Evolutionary conservation across 306 rosid genomes (phyloP).

Genomic region (Castanea crenata): DNA sequence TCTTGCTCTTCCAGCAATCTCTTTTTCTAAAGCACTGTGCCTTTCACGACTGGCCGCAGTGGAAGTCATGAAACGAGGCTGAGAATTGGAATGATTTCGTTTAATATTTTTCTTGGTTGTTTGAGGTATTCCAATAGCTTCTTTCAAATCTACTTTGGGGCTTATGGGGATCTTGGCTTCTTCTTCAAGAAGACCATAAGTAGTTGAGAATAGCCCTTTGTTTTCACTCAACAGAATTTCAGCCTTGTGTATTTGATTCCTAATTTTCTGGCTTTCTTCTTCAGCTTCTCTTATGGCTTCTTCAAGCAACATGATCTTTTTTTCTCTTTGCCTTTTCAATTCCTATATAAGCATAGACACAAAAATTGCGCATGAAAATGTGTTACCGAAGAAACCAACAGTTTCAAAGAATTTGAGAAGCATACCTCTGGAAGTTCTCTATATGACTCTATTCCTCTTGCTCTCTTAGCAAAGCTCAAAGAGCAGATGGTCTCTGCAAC

Average conservation of each 20-base stretch:
- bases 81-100: constrained; percentile 40
- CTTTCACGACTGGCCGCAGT: constrained; percentile 93
- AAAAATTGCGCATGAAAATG: constrained; percentile 15
- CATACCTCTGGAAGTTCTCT: constrained; percentile 66
- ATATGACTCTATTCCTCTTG: constrained; percentile 64
- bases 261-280: constrained; percentile 46
- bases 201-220: constrained; percentile 39
- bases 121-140: constrained; percentile 42
- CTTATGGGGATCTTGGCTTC: constrained; percentile 27
- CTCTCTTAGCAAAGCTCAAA: constrained; percentile 83
- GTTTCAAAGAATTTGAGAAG: constrained; percentile 18
- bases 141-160: constrained; percentile 44
- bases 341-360: constrained; percentile 48
- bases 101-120: constrained; percentile 36
- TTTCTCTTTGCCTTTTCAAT: constrained; percentile 69
- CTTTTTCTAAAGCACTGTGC: constrained; percentile 55
- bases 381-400: background rate
- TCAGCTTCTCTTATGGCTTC: constrained; percentile 72
- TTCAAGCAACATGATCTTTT: constrained; percentile 57
- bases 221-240: constrained; percentile 48
- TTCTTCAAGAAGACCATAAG: constrained; percentile 35
- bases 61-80: constrained; percentile 94
- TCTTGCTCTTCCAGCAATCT: constrained; percentile 41
- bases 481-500: constrained; percentile 82
- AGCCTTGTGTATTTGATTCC: constrained; percentile 49